These are phyloP conservation scores for Clitoria ternatea DNA, from an alignment of 306 rosid genomes.

Conservation along the genomic window DNA sequence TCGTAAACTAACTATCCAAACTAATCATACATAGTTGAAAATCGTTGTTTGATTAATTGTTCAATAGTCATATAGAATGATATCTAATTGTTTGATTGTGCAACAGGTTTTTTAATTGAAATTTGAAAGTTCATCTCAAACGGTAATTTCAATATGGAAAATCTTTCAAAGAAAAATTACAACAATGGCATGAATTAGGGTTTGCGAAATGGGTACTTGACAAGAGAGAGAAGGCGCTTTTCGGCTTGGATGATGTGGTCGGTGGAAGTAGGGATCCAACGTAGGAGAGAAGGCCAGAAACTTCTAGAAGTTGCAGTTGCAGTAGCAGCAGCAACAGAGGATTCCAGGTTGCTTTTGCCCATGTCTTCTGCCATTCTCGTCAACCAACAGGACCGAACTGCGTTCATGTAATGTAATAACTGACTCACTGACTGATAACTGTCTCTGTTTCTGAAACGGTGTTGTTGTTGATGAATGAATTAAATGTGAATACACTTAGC, in stretches of 20 bases:
- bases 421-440: not conserved
- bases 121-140: too few species aligned
- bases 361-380: constrained; percentile 64
- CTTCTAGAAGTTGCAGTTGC: constrained; percentile 17
- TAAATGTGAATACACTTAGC: not conserved
- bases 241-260: constrained; percentile 80
- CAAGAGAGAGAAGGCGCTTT: constrained; percentile 86
- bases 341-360: constrained; percentile 32
- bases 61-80: too few species aligned
- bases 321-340: constrained; percentile 23
- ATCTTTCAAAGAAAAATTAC: too few species aligned
- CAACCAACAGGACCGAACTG: constrained; percentile 42
- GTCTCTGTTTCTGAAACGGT: not conserved
- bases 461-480: not conserved
- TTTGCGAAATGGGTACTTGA: constrained; percentile 52
- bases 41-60: too few species aligned
- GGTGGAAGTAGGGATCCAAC: constrained; percentile 92
- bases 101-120: too few species aligned
- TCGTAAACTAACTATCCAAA: too few species aligned
- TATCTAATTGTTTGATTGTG: too few species aligned
- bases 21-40: too few species aligned
- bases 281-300: constrained; percentile 79
- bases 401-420: constrained; percentile 42
- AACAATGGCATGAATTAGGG: constrained; percentile 16
- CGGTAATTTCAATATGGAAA: too few species aligned